Percentiles rank a stretch among this genome's conserved stretches.
Conservation (phyloP, 139 green algal genomes). For the Spirogloea muscicola region DNA sequence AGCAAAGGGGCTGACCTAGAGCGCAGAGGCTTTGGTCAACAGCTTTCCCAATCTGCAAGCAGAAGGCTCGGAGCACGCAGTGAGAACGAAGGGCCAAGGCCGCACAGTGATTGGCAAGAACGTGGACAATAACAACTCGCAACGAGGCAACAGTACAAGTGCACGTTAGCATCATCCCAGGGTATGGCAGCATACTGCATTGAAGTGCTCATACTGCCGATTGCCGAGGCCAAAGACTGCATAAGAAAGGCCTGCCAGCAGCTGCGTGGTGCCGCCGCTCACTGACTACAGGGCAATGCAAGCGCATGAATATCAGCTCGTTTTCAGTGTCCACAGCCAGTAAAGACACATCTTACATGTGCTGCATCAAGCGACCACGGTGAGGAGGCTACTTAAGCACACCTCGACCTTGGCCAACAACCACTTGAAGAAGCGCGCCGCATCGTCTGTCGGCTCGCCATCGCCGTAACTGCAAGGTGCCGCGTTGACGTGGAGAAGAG, state of each 20-base stretch:
- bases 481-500: neutral
- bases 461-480: constrained; percentile 75
- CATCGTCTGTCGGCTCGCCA: constrained; percentile 92
- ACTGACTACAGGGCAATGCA: constrained; percentile 26
- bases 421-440: constrained; percentile 80
- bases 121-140: too few species aligned
- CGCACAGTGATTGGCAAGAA: too few species aligned
- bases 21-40: too few species aligned
- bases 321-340: constrained; percentile 84
- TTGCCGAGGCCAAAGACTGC: constrained; percentile 95
- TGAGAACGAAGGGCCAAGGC: too few species aligned
- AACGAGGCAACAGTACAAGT: too few species aligned
- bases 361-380: neutral
- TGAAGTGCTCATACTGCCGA: constrained; percentile 98
- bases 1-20: too few species aligned
- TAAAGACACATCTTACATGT: constrained; percentile 88
- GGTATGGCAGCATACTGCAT: constrained; percentile 51
- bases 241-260: neutral
- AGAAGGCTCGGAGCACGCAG: too few species aligned
- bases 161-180: too few species aligned
- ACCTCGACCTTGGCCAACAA: constrained; percentile 38
- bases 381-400: neutral
- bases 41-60: too few species aligned
- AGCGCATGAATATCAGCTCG: constrained; percentile 82
- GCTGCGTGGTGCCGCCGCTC: neutral